Percentiles rank a stretch among this genome's conserved stretches.
These are phyloP conservation scores for Farysia itapuensis DNA, from an alignment of 1,284 basidiomycete species.

Conservation along the genomic window DNA sequence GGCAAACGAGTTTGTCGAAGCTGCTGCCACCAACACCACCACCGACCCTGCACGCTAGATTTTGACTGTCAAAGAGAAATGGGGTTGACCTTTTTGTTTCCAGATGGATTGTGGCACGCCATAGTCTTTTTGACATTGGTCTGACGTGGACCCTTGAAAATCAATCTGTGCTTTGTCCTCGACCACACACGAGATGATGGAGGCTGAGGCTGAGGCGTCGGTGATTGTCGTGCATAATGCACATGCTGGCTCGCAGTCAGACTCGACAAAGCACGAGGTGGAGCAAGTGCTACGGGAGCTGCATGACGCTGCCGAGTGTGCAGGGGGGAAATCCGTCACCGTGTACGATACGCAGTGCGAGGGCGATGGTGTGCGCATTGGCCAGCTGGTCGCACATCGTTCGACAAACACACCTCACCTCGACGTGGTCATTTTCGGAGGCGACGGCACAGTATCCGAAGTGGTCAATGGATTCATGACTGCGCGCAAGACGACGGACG, in stretches of 20 bases:
- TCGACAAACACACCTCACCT: not conserved
- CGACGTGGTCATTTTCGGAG: conserved; percentile 52
- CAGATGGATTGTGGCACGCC: no score
- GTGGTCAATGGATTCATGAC: conserved; percentile 43
- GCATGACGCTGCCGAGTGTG: not conserved
- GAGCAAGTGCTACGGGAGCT: not conserved
- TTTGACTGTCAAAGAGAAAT: not conserved
- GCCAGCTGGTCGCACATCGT: conserved; percentile 4
- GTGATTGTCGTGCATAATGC: not conserved
- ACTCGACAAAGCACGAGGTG: not conserved
- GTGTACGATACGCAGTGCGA: conserved; percentile 4
- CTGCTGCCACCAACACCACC: conserved; percentile 29
- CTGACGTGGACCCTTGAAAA: no score
- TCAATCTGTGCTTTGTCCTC: no score
- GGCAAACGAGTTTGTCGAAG: conserved; percentile 83
- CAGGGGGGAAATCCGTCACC: no score
- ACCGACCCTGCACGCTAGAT: conserved; percentile 20
- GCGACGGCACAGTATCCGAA: conserved; percentile 60
- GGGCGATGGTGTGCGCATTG: conserved; percentile 24
- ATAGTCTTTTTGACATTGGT: no score
- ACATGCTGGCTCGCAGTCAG: not conserved
- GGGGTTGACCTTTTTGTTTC: no score
- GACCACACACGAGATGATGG: no score
- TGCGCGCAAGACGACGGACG: not conserved
- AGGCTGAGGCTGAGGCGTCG: no score